Evolutionary conservation across 495 filamentous ascomycete genomes (phyloP).

Genomic region (Venustampulla echinocandica): DNA sequence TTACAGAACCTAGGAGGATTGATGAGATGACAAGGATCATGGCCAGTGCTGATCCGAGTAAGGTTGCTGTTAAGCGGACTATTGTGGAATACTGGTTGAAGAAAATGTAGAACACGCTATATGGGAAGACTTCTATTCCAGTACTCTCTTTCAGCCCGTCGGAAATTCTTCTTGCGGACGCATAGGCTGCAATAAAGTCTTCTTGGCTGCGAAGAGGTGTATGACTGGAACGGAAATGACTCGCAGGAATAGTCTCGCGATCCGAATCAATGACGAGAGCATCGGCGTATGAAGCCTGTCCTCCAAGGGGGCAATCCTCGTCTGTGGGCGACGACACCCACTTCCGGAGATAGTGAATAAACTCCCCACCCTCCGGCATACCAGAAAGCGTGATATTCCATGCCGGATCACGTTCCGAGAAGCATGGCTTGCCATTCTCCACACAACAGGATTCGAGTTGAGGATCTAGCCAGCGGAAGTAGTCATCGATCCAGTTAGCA

Average conservation of each 20-base stretch:
- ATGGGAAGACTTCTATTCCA: conserved; percentile 78
- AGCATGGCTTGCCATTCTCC: conserved; percentile 58
- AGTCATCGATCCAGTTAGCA: conserved; percentile 95
- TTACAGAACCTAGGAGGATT: conserved; percentile 71
- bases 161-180: conserved; percentile 83
- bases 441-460: conserved; percentile 71
- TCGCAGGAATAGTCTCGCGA: conserved; percentile 58
- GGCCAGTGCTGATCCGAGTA: conserved; percentile 73
- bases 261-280: conserved; percentile 72
- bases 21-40: conserved; percentile 75
- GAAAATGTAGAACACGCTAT: conserved; percentile 95
- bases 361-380: conserved; percentile 89
- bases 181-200: conserved; percentile 90
- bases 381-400: conserved; percentile 86
- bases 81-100: conserved; percentile 95
- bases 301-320: conserved; percentile 76
- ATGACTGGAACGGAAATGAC: conserved; percentile 86
- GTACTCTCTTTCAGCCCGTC: conserved; percentile 57
- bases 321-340: conserved; percentile 77
- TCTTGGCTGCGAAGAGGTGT: conserved; percentile 75
- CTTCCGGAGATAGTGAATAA: conserved; percentile 70
- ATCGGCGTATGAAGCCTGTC: conserved; percentile 76
- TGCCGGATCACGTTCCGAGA: conserved; percentile 59
- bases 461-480: conserved; percentile 91
- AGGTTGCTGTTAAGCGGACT: conserved; percentile 62